Base-by-base conservation (phyloP, 192 early-diverging fungal species). In the Backusella westeae region DNA sequence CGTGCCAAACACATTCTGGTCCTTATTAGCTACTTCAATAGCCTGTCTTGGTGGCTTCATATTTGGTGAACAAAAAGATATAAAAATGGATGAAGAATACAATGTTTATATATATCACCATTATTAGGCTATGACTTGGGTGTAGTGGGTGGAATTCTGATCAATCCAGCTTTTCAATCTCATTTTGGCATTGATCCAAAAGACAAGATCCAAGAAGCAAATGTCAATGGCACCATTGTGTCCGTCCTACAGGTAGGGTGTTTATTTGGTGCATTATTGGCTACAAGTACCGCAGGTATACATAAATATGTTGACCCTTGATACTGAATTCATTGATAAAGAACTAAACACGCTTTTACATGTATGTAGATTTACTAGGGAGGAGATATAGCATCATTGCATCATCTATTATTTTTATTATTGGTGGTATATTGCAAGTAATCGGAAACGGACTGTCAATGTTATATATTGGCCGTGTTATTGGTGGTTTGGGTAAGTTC, bases 361-460 rank as follows among this genome's bases (percentile, higher is more conserved):
- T 44, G 14, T 17, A 44, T 44, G 21, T 72, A 81, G 92, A 93
- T 78, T 74, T 59, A 44, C 77, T 88, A 32, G 87, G 89, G 9
- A 86, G 92, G 42, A 92, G 90, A 41, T 84, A 80, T 38, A 82
- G 87, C 26, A 92, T 93, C 71, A 82, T 91, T 72, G 6, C 80
- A 0, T 86, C 86, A 29, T 84, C 83, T 23, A 49, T 85, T 26
- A 78, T 92, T 15, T 96, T 95, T 77, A 75, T 78, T 17, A 69
- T 93, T 52, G 94, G 94, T 34, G 90, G 82, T 21, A 77, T 86
- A 38, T 71, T 83, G 3, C 75, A 83, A 66, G 66, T 75, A 35
- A 77, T 78, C 49, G 82, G 78, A 38, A 73, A 71, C 23, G 71
- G 46, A 29, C 72, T 79, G 53, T 81, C 81, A 8, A 76, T 86